These are phyloP conservation scores for Udeniomyces megalosporus DNA, from an alignment of 768 basidiomycete genomes.

Conservation along the genomic window DNA sequence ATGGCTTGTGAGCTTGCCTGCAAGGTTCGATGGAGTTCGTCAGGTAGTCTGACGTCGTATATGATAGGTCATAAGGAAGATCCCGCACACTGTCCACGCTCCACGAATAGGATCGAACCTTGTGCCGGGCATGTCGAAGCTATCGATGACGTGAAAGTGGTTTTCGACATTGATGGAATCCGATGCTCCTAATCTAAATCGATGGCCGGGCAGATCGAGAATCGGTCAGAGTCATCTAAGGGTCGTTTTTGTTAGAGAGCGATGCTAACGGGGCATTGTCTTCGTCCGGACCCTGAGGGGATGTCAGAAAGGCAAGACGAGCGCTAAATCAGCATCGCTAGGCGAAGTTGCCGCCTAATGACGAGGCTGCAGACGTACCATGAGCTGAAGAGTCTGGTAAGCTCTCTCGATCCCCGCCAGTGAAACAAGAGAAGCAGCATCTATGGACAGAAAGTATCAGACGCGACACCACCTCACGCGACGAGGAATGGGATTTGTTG, in stretches of 20 bases:
- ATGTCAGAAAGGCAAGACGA: neutral
- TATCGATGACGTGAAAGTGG: slow-evolving; percentile 67
- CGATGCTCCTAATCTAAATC: slow-evolving; percentile 6
- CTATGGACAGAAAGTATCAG: neutral
- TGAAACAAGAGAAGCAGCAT: slow-evolving; percentile 9
- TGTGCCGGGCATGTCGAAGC: slow-evolving; percentile 93
- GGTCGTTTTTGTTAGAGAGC: neutral
- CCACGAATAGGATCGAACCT: slow-evolving; percentile 73
- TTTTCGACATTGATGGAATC: slow-evolving; percentile 58
- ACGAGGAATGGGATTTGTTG: neutral
- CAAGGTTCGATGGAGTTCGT: neutral
- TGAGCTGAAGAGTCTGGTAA: slow-evolving; percentile 12
- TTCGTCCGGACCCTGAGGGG: neutral
- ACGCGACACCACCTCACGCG: neutral
- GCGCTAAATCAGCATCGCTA: neutral
- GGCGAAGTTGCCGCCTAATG: too few relatives aligned
- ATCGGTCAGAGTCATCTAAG: slow-evolving; percentile 38
- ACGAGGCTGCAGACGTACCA: too few relatives aligned
- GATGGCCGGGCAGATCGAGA: slow-evolving; percentile 45
- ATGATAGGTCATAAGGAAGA: slow-evolving; percentile 8
- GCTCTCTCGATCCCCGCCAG: slow-evolving; percentile 10
- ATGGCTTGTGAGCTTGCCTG: slow-evolving; percentile 40
- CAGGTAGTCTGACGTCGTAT: neutral
- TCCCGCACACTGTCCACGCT: slow-evolving; percentile 61
- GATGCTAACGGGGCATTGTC: slow-evolving; percentile 11